phyloP scores from a whole-genome alignment of 495 filamentous ascomycete species.

The Amniculicola lignicola region DNA sequence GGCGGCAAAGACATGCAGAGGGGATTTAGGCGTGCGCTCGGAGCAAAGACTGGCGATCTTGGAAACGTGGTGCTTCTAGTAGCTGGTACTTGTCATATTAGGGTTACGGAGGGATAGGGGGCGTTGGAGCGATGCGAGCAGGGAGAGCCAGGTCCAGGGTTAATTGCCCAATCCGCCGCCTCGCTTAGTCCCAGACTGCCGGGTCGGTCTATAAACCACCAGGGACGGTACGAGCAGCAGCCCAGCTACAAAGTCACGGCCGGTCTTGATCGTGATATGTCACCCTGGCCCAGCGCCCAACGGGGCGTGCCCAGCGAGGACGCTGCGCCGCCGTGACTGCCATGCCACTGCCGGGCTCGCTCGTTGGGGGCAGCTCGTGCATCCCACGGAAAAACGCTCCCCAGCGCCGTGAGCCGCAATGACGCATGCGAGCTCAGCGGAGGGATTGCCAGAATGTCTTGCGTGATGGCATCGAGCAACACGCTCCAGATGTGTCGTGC shows the following conservation, averaged over 20 bases:
- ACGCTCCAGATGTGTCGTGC: slow-evolving; percentile 29
- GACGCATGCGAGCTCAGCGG: slow-evolving; percentile 6
- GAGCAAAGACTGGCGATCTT: too few relatives aligned
- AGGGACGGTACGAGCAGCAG: not conserved
- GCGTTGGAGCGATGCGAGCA: not conserved
- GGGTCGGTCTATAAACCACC: slow-evolving; percentile 1
- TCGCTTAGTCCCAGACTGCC: slow-evolving; percentile 16
- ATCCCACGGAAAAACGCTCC: not conserved
- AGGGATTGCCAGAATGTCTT: not conserved
- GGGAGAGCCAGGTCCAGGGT: slow-evolving; percentile 11
- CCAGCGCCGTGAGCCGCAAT: not conserved
- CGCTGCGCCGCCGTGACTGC: not conserved
- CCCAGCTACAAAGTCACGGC: not conserved
- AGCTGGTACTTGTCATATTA: slow-evolving; percentile 21
- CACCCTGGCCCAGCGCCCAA: not conserved
- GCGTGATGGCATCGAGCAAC: slow-evolving; percentile 8
- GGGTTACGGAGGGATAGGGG: slow-evolving; percentile 13
- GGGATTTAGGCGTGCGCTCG: too few relatives aligned
- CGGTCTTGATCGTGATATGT: not conserved
- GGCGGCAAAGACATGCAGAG: slow-evolving; percentile 25
- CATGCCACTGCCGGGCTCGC: not conserved
- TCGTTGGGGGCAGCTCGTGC: not conserved
- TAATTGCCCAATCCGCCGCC: slow-evolving; percentile 12
- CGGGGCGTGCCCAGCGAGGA: too few relatives aligned
- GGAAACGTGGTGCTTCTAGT: slow-evolving; percentile 40